Conservation (phyloP, 768 basidiomycete species). For the Peribolospora kevripleyi region DNA sequence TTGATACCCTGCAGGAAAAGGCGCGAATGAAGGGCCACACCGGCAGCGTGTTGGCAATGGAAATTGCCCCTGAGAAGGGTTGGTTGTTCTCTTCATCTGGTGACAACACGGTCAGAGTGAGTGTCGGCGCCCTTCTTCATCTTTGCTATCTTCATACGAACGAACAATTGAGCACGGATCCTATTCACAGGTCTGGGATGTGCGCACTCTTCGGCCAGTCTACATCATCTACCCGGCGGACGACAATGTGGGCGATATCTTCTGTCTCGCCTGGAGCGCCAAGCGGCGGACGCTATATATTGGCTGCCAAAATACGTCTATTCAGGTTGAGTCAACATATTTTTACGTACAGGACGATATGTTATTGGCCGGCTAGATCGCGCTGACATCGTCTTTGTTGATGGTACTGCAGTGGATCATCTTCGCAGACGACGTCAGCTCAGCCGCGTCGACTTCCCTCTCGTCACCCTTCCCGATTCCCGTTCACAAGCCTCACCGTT, state of each 20-base stretch:
- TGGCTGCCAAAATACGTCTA: slow-evolving; percentile 9
- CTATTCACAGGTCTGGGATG: slow-evolving; percentile 19
- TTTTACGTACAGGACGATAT: neutral
- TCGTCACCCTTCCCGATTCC: neutral
- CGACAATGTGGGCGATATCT: slow-evolving; percentile 22
- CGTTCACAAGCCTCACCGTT: neutral
- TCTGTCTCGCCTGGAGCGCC: slow-evolving; percentile 19
- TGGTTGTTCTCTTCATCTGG: slow-evolving; percentile 23
- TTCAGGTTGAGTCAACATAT: neutral
- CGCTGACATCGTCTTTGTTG: too few relatives aligned
- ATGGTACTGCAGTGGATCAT: slow-evolving; percentile 8
- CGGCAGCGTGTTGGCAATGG: slow-evolving; percentile 19
- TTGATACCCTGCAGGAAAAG: slow-evolving; percentile 14
- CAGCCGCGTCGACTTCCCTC: slow-evolving; percentile 1
- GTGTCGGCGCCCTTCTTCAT: neutral
- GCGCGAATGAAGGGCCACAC: slow-evolving; percentile 18
- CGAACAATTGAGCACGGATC: neutral
- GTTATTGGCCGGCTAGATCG: neutral
- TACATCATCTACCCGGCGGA: slow-evolving; percentile 21
- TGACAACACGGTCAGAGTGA: slow-evolving; percentile 18
- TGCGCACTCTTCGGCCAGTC: slow-evolving; percentile 16
- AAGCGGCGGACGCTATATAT: slow-evolving; percentile 4
- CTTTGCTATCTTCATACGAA: neutral
- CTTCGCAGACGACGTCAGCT: slow-evolving; percentile 1
- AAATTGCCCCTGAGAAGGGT: slow-evolving; percentile 16